Percentiles rank a stretch among this genome's conserved stretches.
These are phyloP conservation scores for Zizania latifolia DNA, from an alignment of 176 grass and related monocot genomes.

Conservation along the genomic window DNA sequence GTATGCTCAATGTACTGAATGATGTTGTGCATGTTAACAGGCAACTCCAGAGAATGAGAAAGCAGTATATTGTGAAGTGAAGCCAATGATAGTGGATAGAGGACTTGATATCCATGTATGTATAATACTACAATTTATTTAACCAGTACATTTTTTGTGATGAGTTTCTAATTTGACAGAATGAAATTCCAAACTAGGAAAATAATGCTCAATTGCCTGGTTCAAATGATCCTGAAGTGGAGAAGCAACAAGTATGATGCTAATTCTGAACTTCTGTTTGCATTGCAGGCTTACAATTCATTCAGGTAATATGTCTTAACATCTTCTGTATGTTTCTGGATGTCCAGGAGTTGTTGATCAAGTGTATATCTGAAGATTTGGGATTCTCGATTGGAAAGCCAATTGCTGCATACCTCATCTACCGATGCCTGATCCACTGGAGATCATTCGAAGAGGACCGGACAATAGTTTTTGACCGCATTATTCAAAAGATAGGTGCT, in stretches of 20 bases:
- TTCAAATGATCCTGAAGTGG: constrained; percentile 38
- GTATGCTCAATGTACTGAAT: not conserved
- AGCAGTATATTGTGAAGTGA: constrained; percentile 22
- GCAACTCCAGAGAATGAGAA: constrained; percentile 26
- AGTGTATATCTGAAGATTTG: constrained; percentile 64
- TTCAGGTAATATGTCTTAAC: not conserved
- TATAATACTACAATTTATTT: not conserved
- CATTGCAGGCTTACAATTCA: not conserved
- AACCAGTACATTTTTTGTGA: not conserved
- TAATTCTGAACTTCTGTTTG: constrained; percentile 1
- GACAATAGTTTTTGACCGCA: constrained; percentile 48
- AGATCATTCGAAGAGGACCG: constrained; percentile 61
- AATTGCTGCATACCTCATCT: constrained; percentile 48
- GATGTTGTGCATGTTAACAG: constrained; percentile 12
- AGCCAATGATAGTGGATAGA: constrained; percentile 20
- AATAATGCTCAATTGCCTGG: constrained; percentile 6
- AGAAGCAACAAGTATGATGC: constrained; percentile 43
- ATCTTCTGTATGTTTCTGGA: not conserved
- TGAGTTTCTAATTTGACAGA: constrained; percentile 2
- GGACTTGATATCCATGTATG: constrained; percentile 30
- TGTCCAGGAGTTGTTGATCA: constrained; percentile 58
- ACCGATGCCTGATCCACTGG: constrained; percentile 61
- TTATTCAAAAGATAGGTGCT: constrained; percentile 53
- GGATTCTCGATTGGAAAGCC: constrained; percentile 53
- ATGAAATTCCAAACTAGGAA: constrained; percentile 27